Conservation (phyloP, 352 stramenopile species). For the Pythium phragmiticola region DNA sequence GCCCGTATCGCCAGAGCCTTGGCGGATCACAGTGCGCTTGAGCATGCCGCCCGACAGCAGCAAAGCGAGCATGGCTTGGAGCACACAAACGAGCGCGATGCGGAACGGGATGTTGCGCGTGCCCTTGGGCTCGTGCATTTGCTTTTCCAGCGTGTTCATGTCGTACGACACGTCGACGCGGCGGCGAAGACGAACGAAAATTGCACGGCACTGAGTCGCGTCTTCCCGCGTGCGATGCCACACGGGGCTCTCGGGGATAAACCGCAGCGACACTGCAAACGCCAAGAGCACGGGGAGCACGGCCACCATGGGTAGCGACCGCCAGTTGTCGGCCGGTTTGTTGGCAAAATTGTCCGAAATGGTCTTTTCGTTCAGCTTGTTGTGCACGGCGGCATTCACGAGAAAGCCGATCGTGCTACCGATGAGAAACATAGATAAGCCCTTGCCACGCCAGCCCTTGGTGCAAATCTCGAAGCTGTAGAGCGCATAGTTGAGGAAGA, state of each 20-base stretch:
- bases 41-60: constrained; percentile 66
- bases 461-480: constrained; percentile 91
- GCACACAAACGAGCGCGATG: constrained; percentile 50
- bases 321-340: constrained; percentile 71
- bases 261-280: constrained; percentile 55
- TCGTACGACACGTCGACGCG: constrained; percentile 70
- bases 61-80: constrained; percentile 69
- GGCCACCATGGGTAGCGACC: constrained; percentile 77
- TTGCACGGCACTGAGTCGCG: constrained; percentile 48
- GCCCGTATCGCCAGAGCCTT: constrained; percentile 56
- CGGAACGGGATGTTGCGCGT: constrained; percentile 75
- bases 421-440: constrained; percentile 79
- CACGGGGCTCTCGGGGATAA: constrained; percentile 78
- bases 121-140: constrained; percentile 58
- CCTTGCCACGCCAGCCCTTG: constrained; percentile 84
- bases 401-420: constrained; percentile 71
- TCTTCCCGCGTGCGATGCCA: constrained; percentile 51
- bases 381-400: constrained; percentile 68
- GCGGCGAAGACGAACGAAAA: constrained; percentile 60
- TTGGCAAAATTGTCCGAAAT: constrained; percentile 64
- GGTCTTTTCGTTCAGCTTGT: constrained; percentile 63
- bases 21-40: constrained; percentile 38
- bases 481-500: constrained; percentile 72
- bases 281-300: constrained; percentile 63
- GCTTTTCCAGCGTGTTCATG: constrained; percentile 65